Conservation (phyloP, 2,329 filamentous ascomycete genomes). For the Neurospora crassa region DNA sequence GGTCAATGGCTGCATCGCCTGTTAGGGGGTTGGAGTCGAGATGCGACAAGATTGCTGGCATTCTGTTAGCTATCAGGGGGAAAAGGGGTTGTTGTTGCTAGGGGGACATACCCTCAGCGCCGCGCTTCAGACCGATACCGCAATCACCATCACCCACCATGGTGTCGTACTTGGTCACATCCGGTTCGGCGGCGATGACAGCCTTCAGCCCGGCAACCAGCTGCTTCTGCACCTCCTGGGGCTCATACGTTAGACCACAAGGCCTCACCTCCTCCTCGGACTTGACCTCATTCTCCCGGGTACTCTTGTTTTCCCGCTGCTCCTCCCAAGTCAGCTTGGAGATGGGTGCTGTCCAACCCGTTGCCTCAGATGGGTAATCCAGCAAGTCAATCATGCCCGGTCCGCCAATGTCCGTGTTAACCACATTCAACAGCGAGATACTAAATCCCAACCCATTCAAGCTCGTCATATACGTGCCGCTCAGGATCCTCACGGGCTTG, state of each 20-base stretch:
- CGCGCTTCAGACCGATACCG: constrained; percentile 75
- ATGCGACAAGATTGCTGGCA: constrained; percentile 41
- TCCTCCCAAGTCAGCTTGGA: constrained; percentile 54
- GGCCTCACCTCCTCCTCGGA: constrained; percentile 25
- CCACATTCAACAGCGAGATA: constrained; percentile 58
- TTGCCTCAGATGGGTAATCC: constrained; percentile 59
- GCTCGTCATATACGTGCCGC: constrained; percentile 70
- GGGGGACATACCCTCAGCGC: constrained; percentile 56
- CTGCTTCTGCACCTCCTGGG: constrained; percentile 35
- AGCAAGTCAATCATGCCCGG: constrained; percentile 59
- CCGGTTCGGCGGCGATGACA: constrained; percentile 58
- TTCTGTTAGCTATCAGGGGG: constrained; percentile 9
- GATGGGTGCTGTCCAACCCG: constrained; percentile 60
- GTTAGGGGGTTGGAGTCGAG: constrained; percentile 33
- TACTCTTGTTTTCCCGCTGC: constrained; percentile 32
- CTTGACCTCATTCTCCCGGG: constrained; percentile 29
- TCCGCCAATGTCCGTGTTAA: constrained; percentile 46
- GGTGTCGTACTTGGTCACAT: constrained; percentile 66
- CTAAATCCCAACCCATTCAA: constrained; percentile 70
- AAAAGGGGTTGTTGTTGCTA: neutral
- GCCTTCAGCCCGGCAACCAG: constrained; percentile 49
- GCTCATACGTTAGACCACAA: constrained; percentile 38
- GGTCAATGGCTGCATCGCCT: constrained; percentile 43
- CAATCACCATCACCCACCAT: constrained; percentile 88
- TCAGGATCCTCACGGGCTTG: constrained; percentile 53